phyloP scores from a whole-genome alignment of 2,329 filamentous ascomycete genomes.

The Fusarium bactridioides region DNA sequence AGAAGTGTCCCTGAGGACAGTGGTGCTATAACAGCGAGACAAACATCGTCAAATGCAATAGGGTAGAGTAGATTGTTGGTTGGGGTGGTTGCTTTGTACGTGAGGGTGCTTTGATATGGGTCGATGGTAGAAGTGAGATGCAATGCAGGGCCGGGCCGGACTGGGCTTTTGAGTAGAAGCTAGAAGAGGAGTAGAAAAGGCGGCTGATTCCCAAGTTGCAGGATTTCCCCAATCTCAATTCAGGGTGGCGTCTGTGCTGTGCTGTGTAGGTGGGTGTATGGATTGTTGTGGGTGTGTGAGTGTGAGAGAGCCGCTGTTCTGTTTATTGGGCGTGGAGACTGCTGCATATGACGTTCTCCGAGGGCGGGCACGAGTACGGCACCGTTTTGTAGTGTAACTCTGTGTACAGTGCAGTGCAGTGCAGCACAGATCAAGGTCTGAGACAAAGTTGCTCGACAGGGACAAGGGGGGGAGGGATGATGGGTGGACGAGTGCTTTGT shows the following conservation, averaged over 20 bases:
- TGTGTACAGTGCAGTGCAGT: not conserved
- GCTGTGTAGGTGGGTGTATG: conserved; percentile 30
- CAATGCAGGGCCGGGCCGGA: conserved; percentile 39
- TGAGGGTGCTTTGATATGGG: conserved; percentile 22
- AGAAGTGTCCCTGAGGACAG: conserved; percentile 49
- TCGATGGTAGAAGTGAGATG: conserved; percentile 32
- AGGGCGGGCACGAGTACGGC: conserved; percentile 22
- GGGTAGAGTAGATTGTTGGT: conserved; percentile 11
- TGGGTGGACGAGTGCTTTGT: not conserved
- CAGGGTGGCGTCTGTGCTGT: conserved; percentile 33
- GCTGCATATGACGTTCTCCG: conserved; percentile 42
- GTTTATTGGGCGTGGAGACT: conserved; percentile 28
- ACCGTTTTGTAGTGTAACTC: not conserved
- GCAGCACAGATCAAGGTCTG: conserved; percentile 27
- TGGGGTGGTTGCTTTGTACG: not conserved
- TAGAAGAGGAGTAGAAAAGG: conserved; percentile 35
- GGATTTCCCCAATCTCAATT: conserved; percentile 35
- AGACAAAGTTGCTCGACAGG: conserved; percentile 18
- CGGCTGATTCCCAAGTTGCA: conserved; percentile 34
- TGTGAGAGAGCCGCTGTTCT: conserved; percentile 19
- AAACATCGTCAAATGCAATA: conserved; percentile 46
- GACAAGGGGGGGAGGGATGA: conserved; percentile 17
- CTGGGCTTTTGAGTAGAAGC: conserved; percentile 39
- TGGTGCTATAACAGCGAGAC: conserved; percentile 47
- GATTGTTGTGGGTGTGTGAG: conserved; percentile 3